Evolutionary conservation across 345 rosid species (phyloP).

Genomic region (Corchorus capsularis): DNA sequence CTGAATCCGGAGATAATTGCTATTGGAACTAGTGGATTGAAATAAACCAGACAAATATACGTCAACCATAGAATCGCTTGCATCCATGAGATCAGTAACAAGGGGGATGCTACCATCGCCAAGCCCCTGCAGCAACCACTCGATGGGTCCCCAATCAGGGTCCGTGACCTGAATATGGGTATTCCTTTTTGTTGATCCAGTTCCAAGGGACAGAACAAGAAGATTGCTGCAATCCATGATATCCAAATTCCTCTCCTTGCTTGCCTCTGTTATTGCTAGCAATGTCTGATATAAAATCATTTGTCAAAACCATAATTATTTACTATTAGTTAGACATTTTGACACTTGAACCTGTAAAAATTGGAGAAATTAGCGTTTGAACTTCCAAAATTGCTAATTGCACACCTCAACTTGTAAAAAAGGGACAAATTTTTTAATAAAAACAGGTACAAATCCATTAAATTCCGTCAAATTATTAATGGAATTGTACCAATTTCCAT

Average conservation of each 20-base stretch:
- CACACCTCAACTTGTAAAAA: no score
- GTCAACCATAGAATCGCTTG: conserved; percentile 44
- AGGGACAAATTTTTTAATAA: no score
- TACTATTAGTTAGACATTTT: no score
- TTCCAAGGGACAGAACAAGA: conserved; percentile 36
- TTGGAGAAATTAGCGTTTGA: no score
- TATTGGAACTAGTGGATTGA: conserved; percentile 22
- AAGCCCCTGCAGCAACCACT: neutral
- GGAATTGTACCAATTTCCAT: no score
- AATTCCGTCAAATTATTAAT: no score
- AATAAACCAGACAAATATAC: conserved; percentile 38
- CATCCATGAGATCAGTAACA: conserved; percentile 36
- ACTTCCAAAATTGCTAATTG: no score
- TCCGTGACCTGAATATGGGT: conserved; percentile 21
- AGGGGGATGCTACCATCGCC: conserved; percentile 22
- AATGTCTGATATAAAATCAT: conserved; percentile 30
- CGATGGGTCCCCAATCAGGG: conserved; percentile 27
- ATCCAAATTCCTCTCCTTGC: conserved; percentile 36
- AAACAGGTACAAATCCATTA: no score
- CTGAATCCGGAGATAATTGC: conserved; percentile 52
- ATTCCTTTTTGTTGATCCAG: conserved; percentile 31
- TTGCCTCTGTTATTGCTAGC: conserved; percentile 58
- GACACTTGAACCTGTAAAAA: no score
- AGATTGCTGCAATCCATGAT: conserved; percentile 30
- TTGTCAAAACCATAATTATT: neutral